Conservation (phyloP, 2,329 filamentous ascomycete species). For the Lasiodiplodia hormozganensis region DNA sequence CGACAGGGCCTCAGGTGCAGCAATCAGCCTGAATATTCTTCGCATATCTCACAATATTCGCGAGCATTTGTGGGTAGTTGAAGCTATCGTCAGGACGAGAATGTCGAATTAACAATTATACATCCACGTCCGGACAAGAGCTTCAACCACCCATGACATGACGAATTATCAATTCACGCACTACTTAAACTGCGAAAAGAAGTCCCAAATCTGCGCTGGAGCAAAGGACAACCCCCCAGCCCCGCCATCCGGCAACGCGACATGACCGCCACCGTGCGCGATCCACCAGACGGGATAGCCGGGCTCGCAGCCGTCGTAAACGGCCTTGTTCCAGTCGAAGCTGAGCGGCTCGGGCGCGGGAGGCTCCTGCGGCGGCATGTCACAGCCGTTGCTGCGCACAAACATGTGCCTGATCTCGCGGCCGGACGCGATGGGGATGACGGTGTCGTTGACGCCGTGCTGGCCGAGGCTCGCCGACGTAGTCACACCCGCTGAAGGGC, state of each 20-base stretch:
- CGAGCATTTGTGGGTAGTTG: too few species aligned
- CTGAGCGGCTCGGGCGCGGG: neutral
- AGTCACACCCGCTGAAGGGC: slow-evolving; percentile 34
- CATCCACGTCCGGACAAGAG: too few species aligned
- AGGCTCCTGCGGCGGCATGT: neutral
- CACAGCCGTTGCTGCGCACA: slow-evolving; percentile 48
- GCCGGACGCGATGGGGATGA: slow-evolving; percentile 46
- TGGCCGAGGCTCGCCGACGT: slow-evolving; percentile 43
- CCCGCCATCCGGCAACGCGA: neutral
- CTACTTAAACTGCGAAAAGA: neutral
- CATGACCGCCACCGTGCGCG: neutral
- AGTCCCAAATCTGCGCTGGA: neutral
- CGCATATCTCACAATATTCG: too few species aligned
- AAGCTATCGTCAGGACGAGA: too few species aligned
- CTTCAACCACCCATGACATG: too few species aligned
- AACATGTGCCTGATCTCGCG: slow-evolving; percentile 49
- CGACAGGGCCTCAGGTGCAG: too few species aligned
- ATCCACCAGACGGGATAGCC: neutral
- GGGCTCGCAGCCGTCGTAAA: neutral
- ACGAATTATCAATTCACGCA: too few species aligned
- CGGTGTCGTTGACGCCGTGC: slow-evolving; percentile 49
- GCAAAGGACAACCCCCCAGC: neutral
- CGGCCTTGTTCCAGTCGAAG: neutral
- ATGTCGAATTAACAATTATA: too few species aligned
- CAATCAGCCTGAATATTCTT: too few species aligned